Conservation (phyloP, 2,329 filamentous ascomycete species). For the Exophiala calicioides region DNA sequence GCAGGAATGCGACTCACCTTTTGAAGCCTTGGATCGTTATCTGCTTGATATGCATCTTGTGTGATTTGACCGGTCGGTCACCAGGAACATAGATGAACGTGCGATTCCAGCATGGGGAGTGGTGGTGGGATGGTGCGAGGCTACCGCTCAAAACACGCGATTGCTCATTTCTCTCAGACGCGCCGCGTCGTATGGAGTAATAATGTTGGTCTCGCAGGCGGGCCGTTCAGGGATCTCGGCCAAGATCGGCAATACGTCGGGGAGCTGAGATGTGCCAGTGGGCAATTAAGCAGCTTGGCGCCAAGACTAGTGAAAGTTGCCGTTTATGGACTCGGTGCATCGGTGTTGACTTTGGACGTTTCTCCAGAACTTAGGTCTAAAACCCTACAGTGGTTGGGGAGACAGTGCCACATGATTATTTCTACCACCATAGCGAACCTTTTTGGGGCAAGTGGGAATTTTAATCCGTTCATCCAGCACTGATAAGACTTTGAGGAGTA, state of each 20-base stretch:
- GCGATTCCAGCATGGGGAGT: not conserved
- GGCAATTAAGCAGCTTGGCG: no score
- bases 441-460: slow-evolving; percentile 44
- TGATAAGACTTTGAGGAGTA: slow-evolving; percentile 35
- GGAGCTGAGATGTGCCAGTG: no score
- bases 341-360: slow-evolving; percentile 55
- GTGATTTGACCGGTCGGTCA: slow-evolving; percentile 3
- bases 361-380: slow-evolving; percentile 55
- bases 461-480: slow-evolving; percentile 53
- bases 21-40: slow-evolving; percentile 99
- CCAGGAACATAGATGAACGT: not conserved
- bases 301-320: no score
- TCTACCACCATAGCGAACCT: slow-evolving; percentile 51
- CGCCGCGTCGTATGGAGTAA: no score
- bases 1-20: slow-evolving; percentile 61
- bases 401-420: slow-evolving; percentile 39
- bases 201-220: no score
- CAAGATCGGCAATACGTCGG: no score
- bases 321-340: no score
- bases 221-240: no score
- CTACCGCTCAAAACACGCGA: not conserved
- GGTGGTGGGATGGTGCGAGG: not conserved
- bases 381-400: slow-evolving; percentile 51
- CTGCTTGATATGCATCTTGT: slow-evolving; percentile 95
- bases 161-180: no score